Percentiles rank a stretch among this genome's conserved stretches.
Evolutionary conservation across 768 basidiomycete genomes (phyloP).

Genomic region (Lactarius sanguifluus): DNA sequence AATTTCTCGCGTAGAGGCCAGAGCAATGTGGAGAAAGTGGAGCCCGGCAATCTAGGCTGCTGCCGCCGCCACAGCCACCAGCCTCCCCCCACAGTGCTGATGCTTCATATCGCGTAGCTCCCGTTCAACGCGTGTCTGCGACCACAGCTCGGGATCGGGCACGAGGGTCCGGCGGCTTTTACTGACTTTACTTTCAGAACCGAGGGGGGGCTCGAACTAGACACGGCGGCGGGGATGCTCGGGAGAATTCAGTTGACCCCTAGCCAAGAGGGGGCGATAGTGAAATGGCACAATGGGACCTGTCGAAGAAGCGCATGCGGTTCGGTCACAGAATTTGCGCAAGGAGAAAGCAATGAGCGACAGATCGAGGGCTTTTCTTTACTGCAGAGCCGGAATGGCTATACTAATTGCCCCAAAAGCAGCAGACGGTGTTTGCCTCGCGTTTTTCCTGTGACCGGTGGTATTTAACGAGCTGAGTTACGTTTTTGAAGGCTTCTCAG

Average conservation of each 20-base stretch:
- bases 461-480: constrained; percentile 3
- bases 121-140: background rate
- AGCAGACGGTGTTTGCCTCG: background rate
- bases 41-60: background rate
- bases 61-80: background rate
- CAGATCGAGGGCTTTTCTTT: background rate
- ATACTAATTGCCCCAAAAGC: background rate
- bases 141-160: background rate
- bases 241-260: background rate
- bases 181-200: background rate
- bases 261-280: background rate
- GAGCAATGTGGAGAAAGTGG: background rate
- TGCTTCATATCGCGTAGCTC: constrained; percentile 3
- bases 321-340: background rate
- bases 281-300: background rate
- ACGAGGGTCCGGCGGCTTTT: background rate
- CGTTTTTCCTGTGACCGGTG: constrained; percentile 4
- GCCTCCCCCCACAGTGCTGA: background rate
- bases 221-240: background rate
- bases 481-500: background rate
- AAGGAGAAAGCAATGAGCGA: background rate
- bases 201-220: background rate
- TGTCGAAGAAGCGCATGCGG: background rate
- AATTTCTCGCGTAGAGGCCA: background rate
- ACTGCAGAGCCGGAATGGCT: background rate